phyloP scores from a whole-genome alignment of 1,284 basidiomycete species.

The Caloboletus inedulis region DNA sequence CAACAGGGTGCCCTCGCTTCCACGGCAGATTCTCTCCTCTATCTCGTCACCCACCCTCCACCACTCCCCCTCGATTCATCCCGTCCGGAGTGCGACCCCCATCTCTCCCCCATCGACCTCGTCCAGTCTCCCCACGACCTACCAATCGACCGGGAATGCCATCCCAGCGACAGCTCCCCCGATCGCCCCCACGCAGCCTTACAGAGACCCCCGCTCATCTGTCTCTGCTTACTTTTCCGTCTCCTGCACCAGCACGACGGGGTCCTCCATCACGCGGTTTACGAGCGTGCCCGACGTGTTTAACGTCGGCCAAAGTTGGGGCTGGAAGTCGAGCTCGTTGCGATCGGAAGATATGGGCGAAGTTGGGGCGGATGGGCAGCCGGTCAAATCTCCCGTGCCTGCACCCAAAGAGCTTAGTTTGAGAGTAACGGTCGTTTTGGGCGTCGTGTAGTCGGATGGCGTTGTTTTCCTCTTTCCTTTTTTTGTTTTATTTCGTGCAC shows the following conservation, averaged over 20 bases:
- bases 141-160: slow-evolving; percentile 21
- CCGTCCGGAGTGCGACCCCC: slow-evolving; percentile 42
- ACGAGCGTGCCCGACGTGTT: slow-evolving; percentile 86
- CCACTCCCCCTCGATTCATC: slow-evolving; percentile 45
- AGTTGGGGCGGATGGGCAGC: slow-evolving; percentile 44
- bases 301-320: slow-evolving; percentile 76
- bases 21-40: slow-evolving; percentile 22
- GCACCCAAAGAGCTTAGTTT: slow-evolving; percentile 54
- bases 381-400: slow-evolving; percentile 25
- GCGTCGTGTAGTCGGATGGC: slow-evolving; percentile 49
- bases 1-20: slow-evolving; percentile 29
- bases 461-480: neutral
- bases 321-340: slow-evolving; percentile 73
- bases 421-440: slow-evolving; percentile 72
- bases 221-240: slow-evolving; percentile 82
- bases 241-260: slow-evolving; percentile 77
- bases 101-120: slow-evolving; percentile 24
- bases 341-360: slow-evolving; percentile 54
- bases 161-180: slow-evolving; percentile 44
- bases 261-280: slow-evolving; percentile 81
- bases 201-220: slow-evolving; percentile 66
- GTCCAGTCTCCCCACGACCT: slow-evolving; percentile 22
- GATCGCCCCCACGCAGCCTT: slow-evolving; percentile 57
- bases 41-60: slow-evolving; percentile 32
- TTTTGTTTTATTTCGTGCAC: neutral